phyloP scores from a whole-genome alignment of 2,329 filamentous ascomycete genomes.

The Fusarium lyarnte region DNA sequence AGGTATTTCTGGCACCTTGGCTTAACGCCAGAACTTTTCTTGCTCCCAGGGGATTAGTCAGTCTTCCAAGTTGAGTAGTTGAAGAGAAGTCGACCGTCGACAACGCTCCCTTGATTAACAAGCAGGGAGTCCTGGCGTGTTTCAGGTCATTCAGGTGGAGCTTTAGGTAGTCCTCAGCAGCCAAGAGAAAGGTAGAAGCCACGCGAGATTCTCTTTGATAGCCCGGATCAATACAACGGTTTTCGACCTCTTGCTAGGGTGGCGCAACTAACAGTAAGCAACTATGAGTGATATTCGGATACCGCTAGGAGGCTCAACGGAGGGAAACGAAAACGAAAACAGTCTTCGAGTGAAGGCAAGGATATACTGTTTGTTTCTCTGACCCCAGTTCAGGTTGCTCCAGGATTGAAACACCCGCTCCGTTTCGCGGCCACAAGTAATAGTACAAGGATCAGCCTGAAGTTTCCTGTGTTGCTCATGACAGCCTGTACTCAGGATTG shows the following conservation, averaged over 20 bases:
- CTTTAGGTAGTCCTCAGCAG: neutral
- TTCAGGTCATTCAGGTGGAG: constrained; percentile 19
- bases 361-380: constrained; percentile 23
- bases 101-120: neutral
- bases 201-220: constrained; percentile 8
- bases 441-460: constrained; percentile 21
- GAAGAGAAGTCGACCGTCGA: neutral
- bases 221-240: no score
- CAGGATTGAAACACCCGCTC: constrained; percentile 36
- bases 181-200: constrained; percentile 13
- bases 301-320: neutral
- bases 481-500: neutral
- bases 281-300: neutral
- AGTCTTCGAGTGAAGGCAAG: neutral
- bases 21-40: neutral
- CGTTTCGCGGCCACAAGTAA: constrained; percentile 19
- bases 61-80: neutral
- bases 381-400: constrained; percentile 3
- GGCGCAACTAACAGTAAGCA: neutral
- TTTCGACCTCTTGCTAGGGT: constrained; percentile 1
- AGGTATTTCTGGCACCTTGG: neutral
- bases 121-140: constrained; percentile 24
- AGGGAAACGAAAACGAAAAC: neutral
- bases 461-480: neutral
- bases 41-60: neutral